Conservation (phyloP, 2,329 filamentous ascomycete genomes). For the Teratosphaeria nubilosa region DNA sequence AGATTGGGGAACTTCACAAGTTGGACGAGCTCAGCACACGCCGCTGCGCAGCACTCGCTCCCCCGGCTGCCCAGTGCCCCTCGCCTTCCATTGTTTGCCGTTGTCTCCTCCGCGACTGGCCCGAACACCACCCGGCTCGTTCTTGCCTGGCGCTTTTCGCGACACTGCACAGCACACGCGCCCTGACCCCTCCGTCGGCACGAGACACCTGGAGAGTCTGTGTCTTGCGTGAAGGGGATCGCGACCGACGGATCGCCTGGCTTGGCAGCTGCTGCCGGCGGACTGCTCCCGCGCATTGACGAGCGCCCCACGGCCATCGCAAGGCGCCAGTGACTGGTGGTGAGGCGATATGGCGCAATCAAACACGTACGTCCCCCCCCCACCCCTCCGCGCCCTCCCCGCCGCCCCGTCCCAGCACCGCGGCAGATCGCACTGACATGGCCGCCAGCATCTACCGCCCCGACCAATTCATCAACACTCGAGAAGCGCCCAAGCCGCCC, state of each 20-base stretch:
- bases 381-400: neutral
- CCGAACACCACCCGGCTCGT: neutral
- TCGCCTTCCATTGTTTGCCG: no score
- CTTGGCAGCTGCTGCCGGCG: neutral
- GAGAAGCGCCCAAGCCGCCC: conserved; percentile 84
- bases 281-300: neutral
- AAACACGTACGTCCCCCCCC: conserved; percentile 4
- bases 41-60: neutral
- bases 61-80: neutral
- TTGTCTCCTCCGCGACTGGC: neutral
- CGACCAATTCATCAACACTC: conserved; percentile 87
- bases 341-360: neutral
- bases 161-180: neutral
- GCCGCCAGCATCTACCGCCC: conserved; percentile 46
- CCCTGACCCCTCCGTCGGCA: neutral
- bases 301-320: neutral
- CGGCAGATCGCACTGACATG: neutral
- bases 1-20: neutral
- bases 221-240: neutral
- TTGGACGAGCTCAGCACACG: neutral
- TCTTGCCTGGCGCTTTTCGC: neutral
- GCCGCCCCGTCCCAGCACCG: neutral
- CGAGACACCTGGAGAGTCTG: no score
- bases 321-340: neutral
- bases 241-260: neutral